phyloP scores from a whole-genome alignment of 495 filamentous ascomycete genomes.

The Alectoria sarmentosa region DNA sequence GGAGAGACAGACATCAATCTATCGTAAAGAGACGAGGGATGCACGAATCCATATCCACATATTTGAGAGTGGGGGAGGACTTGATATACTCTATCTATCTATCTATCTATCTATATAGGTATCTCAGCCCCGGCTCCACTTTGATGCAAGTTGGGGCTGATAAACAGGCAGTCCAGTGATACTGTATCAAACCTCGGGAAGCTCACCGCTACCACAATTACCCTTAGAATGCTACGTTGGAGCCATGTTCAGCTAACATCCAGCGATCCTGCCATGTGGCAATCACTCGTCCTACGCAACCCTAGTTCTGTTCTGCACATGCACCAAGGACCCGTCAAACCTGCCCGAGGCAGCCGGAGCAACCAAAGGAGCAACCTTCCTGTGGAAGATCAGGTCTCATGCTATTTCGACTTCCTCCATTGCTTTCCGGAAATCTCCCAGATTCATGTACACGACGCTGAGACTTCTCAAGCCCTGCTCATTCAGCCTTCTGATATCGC shows the following conservation, averaged over 20 bases:
- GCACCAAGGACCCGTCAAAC: neutral
- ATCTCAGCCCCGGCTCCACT: neutral
- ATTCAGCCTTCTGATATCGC: neutral
- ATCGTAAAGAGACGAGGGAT: neutral
- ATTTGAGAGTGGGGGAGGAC: neutral
- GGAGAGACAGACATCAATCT: neutral
- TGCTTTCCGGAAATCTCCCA: neutral
- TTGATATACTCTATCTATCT: no score
- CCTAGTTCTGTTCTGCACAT: neutral
- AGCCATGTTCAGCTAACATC: neutral
- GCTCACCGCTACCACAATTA: neutral
- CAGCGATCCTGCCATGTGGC: constrained; percentile 1
- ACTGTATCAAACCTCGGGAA: neutral
- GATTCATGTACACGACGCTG: neutral
- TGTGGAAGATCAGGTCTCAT: neutral
- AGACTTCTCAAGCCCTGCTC: neutral
- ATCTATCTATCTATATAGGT: no score
- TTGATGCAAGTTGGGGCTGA: neutral
- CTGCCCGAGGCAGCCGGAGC: neutral
- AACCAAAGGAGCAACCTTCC: neutral
- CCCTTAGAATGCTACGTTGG: neutral
- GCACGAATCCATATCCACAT: neutral
- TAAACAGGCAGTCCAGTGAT: neutral
- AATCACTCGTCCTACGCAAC: neutral
- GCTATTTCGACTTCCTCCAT: neutral